Evolutionary conservation across 2,329 filamentous ascomycete genomes (phyloP), one percentile per base, ranked within the genome.

Genomic region (Neofusicoccum umdonicola): DNA sequence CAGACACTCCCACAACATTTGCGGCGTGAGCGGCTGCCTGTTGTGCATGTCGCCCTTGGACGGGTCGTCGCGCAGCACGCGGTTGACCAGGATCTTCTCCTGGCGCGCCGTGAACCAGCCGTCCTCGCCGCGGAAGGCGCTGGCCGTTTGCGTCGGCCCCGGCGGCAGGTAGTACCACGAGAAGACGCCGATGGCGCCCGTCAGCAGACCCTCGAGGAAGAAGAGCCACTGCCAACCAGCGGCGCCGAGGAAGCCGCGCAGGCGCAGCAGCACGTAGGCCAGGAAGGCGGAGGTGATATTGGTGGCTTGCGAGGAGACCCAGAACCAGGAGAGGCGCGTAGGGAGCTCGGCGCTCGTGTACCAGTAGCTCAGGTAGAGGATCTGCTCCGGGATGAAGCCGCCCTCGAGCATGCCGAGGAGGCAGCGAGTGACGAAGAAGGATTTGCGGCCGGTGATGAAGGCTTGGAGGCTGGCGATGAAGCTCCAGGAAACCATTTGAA

Each of bases 261-360:
- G 75, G 57, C 82, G 82, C 1, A 87, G 71, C 34, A 87, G 81
- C 0, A 83, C 84, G 48, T 81, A 85, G 0, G 84, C 85, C 6
- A 86, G 72, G 67, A 87, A 86, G 1, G 86, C 84, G 0, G 84
- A 81, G 3, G 83, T 69, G 37, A 88, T 85, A 45, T 84, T 80
- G 0, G 84, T 84, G 0, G 80, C 80, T 64, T 84, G 84, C 12
- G 89, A 86, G 0, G 88, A 83, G 0, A 87, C 86, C 90, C 90
- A 93, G 77, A 92, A 92, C 70, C 82, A 86, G 68, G 86, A 85
- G 17, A 93, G 77, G 1, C 90, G 84, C 11, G 84, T 83, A 0
- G 90, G 88, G 0, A 93, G 79, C 72, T 93, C 90, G 61, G 82
- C 82, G 0, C 86, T 86, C 51, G 86, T 92, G 78, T 92, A 93